Base-by-base conservation (phyloP, 2,329 filamentous ascomycete species). In the Fusarium neocosmosporiellum region DNA sequence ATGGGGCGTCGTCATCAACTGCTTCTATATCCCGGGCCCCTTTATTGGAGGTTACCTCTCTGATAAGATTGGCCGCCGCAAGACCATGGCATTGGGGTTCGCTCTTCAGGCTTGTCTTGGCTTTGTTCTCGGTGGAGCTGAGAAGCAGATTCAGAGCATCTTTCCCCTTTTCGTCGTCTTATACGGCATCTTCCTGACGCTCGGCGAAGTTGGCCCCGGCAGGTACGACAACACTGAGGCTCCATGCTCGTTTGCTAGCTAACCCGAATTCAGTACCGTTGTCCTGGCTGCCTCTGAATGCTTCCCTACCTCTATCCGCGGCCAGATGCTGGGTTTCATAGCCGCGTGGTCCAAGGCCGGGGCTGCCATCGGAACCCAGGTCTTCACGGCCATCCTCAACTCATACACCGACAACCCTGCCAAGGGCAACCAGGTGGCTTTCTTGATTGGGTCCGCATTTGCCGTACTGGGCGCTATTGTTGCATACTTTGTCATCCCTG, bases 1-100 rank as follows among this genome's bases (percentile, higher is more conserved):
- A 9, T 85, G 83, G 80, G 81, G 85, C 37, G 81, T 83, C 0
- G 81, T 87, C 0, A 84, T 88, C 70, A 88, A 87, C 69, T 86
- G 82, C 74, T 88, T 88, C 73, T 86, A 86, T 60, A 77, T 88
- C 11, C 86, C 86, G 0, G 86, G 86, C 0, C 82, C 82, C 5
- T 81, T 88, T 27, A 27, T 87, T 4, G 86, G 87, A 7, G 86
- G 85, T 1, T 81, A 83, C 13, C 78, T 88, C 1, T 84, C 83
- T 53, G 87, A 88, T 68, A 82, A 78, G 36, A 86, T 88, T 33
- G 86, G 86, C 9, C 81, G 87, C 3, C 82, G 84, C 33, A 80
- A 86, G 73, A 88, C 84, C 2, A 88, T 88, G 85, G 82, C 84
- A 1, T 77, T 88, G 2, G 87, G 87, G 0, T 88, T 88, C 59